Base-by-base conservation (phyloP, 805 yeast genomes). In the Candida glaebosa region DNA sequence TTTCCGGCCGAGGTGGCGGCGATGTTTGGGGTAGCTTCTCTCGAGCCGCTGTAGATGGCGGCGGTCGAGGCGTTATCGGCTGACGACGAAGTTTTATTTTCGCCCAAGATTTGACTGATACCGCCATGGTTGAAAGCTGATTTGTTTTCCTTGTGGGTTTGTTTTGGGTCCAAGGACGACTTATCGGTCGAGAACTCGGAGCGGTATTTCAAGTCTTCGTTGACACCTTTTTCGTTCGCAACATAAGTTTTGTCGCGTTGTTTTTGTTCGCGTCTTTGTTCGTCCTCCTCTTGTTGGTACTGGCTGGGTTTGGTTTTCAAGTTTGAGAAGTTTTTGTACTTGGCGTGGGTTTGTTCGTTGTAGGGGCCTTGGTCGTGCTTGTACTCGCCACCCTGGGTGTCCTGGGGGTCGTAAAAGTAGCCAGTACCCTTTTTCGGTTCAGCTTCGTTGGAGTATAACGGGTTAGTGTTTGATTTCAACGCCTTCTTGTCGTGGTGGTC, bases 361-460 rank as follows among this genome's bases (percentile, higher is more conserved):
- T 50, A 39, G 31, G 31, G 38, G 26, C 35, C 39, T 26, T 38
- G 41, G 18, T 34, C 32, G 32, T 46, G 31, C 19, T 44, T 44
- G 41, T 57, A 58, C 36, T 51, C 43, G 16, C 67, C 65, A 18
- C 66, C 67, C 45, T 64, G 69, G 25, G 69, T 63, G 46, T 64
- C 69, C 44, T 47, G 53, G 9, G 71, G 69, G 37, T 63, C 61
- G 43, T 52, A 65, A 43, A 56, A 65, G 37, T 49, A 47, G 9
- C 71, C 71, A 8, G 51, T 46, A 22, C 70, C 71, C 26, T 53
- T 41, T 7, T 42, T 49, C 12, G 50, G 49, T 26, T 42, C 46
- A 19, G 70, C 67, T 33, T 58, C 63, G 42, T 63, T 54, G 19
- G 53, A 56, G 47, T 63, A 65, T 3, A 42, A 40, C 3, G 66